These are phyloP conservation scores for Neurospora tetrasperma DNA, from an alignment of 495 filamentous ascomycete species.

Conservation along the genomic window DNA sequence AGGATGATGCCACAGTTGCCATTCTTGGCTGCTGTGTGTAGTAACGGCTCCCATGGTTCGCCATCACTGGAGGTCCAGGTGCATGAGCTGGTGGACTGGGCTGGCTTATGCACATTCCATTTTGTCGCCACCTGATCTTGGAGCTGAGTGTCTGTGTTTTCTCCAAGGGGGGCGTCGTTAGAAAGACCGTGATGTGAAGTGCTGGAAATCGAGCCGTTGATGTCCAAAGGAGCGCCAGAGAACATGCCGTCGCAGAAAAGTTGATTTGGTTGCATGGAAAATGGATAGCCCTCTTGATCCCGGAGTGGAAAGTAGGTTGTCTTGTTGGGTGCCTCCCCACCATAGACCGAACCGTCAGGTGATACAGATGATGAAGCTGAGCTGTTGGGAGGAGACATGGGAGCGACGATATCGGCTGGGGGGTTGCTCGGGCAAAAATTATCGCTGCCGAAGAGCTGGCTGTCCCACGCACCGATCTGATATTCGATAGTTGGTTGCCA, in stretches of 20 bases:
- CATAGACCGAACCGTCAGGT: background rate
- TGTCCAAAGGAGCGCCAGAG: background rate
- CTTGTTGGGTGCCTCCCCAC: background rate
- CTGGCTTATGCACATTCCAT: background rate
- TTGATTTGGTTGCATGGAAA: background rate
- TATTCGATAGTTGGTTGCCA: background rate
- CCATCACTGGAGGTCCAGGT: background rate
- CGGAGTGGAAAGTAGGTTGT: background rate
- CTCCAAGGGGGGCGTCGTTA: background rate
- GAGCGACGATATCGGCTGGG: background rate
- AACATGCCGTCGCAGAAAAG: background rate
- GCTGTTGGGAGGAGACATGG: constrained; percentile 1
- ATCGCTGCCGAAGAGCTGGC: constrained; percentile 1
- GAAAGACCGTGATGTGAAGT: background rate
- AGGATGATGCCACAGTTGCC: constrained; percentile 1
- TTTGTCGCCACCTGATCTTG: background rate
- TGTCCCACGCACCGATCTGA: background rate
- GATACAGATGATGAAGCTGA: background rate
- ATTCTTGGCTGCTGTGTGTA: constrained; percentile 4
- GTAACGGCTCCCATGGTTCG: constrained; percentile 1
- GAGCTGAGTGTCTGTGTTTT: background rate
- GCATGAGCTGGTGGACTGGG: background rate
- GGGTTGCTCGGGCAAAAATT: background rate
- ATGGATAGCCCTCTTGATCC: background rate
- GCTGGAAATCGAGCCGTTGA: background rate